Evolutionary conservation across 176 grass and related monocot species (phyloP).

Genomic region (Phyllostachys edulis): DNA sequence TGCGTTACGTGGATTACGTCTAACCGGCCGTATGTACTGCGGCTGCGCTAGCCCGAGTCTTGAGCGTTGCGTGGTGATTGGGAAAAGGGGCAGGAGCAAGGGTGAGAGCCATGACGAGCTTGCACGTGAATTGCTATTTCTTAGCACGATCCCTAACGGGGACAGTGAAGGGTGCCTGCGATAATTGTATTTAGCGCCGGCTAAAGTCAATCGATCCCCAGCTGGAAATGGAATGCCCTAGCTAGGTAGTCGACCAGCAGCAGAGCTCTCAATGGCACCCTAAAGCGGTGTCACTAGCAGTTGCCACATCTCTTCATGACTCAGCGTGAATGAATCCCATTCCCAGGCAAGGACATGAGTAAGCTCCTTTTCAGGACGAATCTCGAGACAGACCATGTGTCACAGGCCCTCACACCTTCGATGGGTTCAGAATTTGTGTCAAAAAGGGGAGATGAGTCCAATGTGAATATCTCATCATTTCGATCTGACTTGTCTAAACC

Average conservation of each 20-base stretch:
- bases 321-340: neutral
- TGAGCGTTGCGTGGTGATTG: neutral
- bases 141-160: neutral
- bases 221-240: neutral
- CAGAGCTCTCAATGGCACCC: conserved; percentile 11
- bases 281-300: neutral
- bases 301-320: neutral
- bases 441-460: too few relatives aligned
- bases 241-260: neutral
- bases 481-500: neutral
- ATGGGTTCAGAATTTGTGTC: neutral
- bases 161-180: neutral
- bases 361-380: neutral
- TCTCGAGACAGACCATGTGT: conserved; percentile 27
- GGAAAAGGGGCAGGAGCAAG: neutral
- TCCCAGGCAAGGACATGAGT: neutral
- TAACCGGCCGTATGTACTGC: too few relatives aligned
- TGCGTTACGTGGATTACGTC: neutral
- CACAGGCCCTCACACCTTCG: neutral
- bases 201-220: too few relatives aligned
- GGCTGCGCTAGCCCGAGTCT: neutral
- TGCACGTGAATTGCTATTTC: neutral
- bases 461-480: neutral
- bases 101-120: neutral
- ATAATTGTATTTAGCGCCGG: neutral